Evolutionary conservation across 306 rosid species (phyloP), one percentile per base, ranked within the genome.

Genomic region (Comarum palustre): DNA sequence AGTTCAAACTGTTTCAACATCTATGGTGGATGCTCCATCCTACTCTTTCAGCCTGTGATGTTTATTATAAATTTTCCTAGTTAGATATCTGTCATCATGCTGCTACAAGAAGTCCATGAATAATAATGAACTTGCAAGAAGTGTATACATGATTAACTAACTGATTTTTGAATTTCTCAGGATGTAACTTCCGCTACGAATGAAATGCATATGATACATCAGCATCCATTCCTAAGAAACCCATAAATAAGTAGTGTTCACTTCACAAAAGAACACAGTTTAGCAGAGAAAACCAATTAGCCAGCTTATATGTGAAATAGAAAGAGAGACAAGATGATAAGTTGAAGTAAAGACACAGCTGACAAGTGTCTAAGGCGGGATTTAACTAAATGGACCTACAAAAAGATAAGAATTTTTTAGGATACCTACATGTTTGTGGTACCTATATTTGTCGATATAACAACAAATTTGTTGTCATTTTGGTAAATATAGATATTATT

Each of bases 141-240:
- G 54, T 73, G 25, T 41, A 41, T 80, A 91, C 99, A 96, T 91
- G 96, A 82, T 94, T 91, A 73, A 83, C 77, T 68, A 91, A 81
- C 76, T 91, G 99, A 80, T 89, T 89, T 78, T 91, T 94, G 67
- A 91, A 94, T 61, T 88, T 94, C 82, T 90, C 99, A 2, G 99
- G 99, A 83, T 91, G 86, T 89, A 74, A 24, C 86, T 94, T 94
- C 74, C 99, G 77, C 83, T 94, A 97, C 27, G 96, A 86, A 81
- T 94, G 99, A 87, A 94, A 94, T 58, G 93, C 96, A 48, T 91
- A 91, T 41, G 99, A 94, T 71, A 94, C 96, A 87, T 94, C 97
- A 79, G 97, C 99, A 79, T 94, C 99, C 97, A 94, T 94, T 55
- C 99, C 97, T 94, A 29, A 73, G 71, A 78, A 52, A 63, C 55